phyloP scores from a whole-genome alignment of 129 eudicot species.

The Saposhnikovia divaricata region DNA sequence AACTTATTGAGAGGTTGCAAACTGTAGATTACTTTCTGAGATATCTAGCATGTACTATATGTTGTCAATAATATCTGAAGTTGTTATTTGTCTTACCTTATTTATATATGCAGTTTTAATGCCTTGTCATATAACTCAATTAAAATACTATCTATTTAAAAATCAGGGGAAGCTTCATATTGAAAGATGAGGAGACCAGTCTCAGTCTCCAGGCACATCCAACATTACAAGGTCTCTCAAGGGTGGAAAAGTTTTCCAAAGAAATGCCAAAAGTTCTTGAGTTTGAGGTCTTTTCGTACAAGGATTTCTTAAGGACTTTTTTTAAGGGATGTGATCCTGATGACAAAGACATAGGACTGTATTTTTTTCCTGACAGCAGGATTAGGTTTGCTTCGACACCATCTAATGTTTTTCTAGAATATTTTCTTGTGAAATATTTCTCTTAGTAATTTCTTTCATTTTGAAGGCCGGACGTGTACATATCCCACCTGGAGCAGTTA shows the following conservation, averaged over 20 bases:
- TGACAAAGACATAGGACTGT: constrained; percentile 52
- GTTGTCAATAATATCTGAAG: background rate
- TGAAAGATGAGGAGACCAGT: constrained; percentile 13
- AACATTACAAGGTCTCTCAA: constrained; percentile 34
- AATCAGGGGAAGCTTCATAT: constrained; percentile 50
- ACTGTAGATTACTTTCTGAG: background rate
- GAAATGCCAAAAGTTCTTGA: constrained; percentile 47
- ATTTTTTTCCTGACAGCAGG: constrained; percentile 39
- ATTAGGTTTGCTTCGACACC: constrained; percentile 30
- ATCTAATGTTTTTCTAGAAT: background rate
- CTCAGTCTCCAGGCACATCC: constrained; percentile 46
- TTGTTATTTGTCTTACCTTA: background rate
- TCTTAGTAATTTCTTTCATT: constrained; percentile 1
- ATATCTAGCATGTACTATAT: background rate
- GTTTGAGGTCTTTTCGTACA: constrained; percentile 36
- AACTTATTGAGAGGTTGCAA: background rate
- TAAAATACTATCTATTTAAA: constrained; percentile 2
- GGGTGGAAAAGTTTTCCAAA: constrained; percentile 35
- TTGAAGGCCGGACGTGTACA: constrained; percentile 27
- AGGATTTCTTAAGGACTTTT: constrained; percentile 24
- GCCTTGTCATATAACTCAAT: background rate
- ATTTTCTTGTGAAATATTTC: background rate
- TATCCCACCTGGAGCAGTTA: constrained; percentile 35
- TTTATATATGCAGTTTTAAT: background rate
- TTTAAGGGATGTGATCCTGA: constrained; percentile 42